Evolutionary conservation across 768 basidiomycete species (phyloP).

Genomic region (Amanita subjunquillea): DNA sequence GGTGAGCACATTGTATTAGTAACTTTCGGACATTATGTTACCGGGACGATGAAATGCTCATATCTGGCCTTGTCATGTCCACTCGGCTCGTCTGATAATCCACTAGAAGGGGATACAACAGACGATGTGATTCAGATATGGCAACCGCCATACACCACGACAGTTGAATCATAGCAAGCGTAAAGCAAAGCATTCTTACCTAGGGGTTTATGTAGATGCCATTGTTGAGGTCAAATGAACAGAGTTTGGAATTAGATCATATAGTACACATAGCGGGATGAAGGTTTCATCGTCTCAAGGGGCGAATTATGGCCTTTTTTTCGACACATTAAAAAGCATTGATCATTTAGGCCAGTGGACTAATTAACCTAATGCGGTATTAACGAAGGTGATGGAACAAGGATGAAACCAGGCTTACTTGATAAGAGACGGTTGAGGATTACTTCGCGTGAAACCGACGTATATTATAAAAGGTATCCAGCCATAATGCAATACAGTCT

Average conservation of each 20-base stretch:
- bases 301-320: not conserved
- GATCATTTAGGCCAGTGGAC: slow-evolving; percentile 68
- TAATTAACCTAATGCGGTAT: slow-evolving; percentile 60
- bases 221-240: not conserved
- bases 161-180: slow-evolving; percentile 6
- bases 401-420: slow-evolving; percentile 51
- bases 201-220: not conserved
- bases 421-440: slow-evolving; percentile 90
- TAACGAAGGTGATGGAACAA: not conserved
- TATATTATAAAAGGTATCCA: slow-evolving; percentile 98
- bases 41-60: slow-evolving; percentile 33
- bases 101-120: slow-evolving; percentile 41
- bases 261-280: slow-evolving; percentile 5
- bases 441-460: slow-evolving; percentile 86
- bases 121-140: slow-evolving; percentile 10
- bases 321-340: slow-evolving; percentile 12
- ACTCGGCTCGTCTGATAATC: slow-evolving; percentile 39
- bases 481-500: slow-evolving; percentile 89
- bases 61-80: slow-evolving; percentile 84
- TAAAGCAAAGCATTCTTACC: not conserved
- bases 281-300: not conserved
- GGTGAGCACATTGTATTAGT: slow-evolving; percentile 9
- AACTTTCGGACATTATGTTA: not conserved
- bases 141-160: slow-evolving; percentile 5
- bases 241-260: not conserved